Conservation (phyloP, 169 alveolate species). For the Perkinsus olseni region DNA sequence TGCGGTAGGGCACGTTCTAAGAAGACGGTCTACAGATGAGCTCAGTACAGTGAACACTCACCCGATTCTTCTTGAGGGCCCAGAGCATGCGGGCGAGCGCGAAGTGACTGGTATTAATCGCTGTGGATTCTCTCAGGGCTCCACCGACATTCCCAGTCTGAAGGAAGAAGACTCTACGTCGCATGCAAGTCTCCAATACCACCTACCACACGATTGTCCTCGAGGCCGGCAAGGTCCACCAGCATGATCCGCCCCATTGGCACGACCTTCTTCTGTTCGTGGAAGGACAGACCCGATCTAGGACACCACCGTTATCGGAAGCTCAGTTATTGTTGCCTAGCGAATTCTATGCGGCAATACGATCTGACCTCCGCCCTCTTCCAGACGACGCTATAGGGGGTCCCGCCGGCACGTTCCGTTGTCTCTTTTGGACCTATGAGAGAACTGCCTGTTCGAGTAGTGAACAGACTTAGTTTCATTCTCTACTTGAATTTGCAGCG, state of each 20-base stretch:
- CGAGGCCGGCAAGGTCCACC: slow-evolving; percentile 36
- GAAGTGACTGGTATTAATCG: slow-evolving; percentile 23
- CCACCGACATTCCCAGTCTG: slow-evolving; percentile 16
- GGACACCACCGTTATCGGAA: too few relatives aligned
- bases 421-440: not conserved
- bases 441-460: not conserved
- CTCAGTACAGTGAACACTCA: not conserved
- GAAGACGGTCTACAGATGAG: not conserved
- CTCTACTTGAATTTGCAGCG: not conserved
- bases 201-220: slow-evolving; percentile 14
- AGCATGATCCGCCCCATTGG: not conserved
- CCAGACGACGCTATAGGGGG: not conserved
- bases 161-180: not conserved
- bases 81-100: slow-evolving; percentile 27
- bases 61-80: slow-evolving; percentile 23
- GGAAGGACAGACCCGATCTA: not conserved
- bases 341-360: not conserved
- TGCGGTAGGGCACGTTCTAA: slow-evolving; percentile 22
- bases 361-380: not conserved
- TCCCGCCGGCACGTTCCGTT: not conserved
- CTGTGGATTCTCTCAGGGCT: slow-evolving; percentile 29
- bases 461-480: not conserved
- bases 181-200: not conserved
- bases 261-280: not conserved
- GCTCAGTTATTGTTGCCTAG: too few relatives aligned